Conservation (phyloP, 352 stramenopile genomes). For the Pythium sp. region DNA sequence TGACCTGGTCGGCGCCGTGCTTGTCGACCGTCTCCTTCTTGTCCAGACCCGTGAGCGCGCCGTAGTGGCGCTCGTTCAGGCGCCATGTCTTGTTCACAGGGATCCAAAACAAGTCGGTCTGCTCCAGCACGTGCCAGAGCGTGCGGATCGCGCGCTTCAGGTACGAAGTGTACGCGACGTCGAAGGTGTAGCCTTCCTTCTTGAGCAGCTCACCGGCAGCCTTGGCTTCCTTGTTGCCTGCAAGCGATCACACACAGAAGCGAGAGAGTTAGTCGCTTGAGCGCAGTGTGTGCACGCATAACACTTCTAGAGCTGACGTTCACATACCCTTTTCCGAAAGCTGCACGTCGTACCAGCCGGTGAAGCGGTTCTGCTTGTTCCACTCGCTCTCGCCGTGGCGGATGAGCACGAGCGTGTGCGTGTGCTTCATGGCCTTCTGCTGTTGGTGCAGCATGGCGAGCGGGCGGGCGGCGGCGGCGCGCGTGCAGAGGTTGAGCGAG, state of each 20-base stretch:
- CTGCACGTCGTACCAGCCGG: constrained; percentile 93
- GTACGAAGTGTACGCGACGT: constrained; percentile 95
- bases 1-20: constrained; percentile 93
- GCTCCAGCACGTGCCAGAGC: constrained; percentile 92
- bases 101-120: constrained; percentile 94
- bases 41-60: constrained; percentile 96
- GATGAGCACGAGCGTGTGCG: constrained; percentile 90
- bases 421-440: constrained; percentile 72
- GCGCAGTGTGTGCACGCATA: not conserved
- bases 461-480: constrained; percentile 23
- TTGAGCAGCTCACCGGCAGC: constrained; percentile 88
- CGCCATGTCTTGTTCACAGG: constrained; percentile 94
- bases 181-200: constrained; percentile 92
- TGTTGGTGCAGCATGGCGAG: constrained; percentile 41
- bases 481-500: constrained; percentile 40
- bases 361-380: constrained; percentile 95
- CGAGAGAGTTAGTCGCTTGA: not conserved
- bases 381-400: constrained; percentile 94
- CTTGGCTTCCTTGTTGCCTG: constrained; percentile 88
- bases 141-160: constrained; percentile 95
- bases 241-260: not conserved
- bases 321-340: constrained; percentile 72
- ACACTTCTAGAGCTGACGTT: not conserved
- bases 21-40: constrained; percentile 99
- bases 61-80: constrained; percentile 99